These are phyloP conservation scores for Pseudocercospora fijiensis DNA, from an alignment of 2,329 filamentous ascomycete genomes.

Conservation along the genomic window DNA sequence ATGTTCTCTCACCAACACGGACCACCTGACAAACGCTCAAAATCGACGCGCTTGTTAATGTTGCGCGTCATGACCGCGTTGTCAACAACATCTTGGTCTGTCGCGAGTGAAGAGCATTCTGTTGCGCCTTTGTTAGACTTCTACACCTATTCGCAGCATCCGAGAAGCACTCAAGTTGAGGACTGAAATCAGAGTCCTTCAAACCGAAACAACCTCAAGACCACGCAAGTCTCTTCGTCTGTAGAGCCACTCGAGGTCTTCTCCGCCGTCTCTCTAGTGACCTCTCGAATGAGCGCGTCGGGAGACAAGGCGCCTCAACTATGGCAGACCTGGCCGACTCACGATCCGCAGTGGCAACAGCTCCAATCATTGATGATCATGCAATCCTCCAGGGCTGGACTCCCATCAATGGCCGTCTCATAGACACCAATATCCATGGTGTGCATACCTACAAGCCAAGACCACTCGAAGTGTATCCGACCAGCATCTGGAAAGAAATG, in stretches of 20 bases:
- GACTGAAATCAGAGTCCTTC: not conserved
- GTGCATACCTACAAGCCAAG: not conserved
- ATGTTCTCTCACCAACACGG: not conserved
- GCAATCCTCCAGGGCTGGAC: not conserved
- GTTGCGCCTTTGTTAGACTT: not conserved
- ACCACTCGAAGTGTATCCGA: not conserved
- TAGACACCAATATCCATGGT: conserved; percentile 1
- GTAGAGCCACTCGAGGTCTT: not conserved
- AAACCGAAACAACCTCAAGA: not conserved
- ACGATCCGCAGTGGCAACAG: not conserved
- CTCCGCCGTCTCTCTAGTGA: not conserved
- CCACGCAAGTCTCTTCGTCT: not conserved
- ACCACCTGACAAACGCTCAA: not conserved
- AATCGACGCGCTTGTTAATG: not conserved
- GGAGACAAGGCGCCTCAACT: not conserved
- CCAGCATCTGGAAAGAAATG: not conserved
- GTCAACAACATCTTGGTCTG: not conserved
- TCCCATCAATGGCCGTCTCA: conserved; percentile 2
- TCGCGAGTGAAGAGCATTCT: no score
- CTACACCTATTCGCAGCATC: not conserved
- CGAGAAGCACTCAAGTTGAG: not conserved
- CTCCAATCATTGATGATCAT: not conserved
- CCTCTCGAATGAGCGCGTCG: not conserved
- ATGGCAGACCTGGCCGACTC: not conserved
- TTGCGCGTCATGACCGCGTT: not conserved